Conservation (phyloP, 2,329 filamentous ascomycete genomes). For the Endoconidiophora laricicola region DNA sequence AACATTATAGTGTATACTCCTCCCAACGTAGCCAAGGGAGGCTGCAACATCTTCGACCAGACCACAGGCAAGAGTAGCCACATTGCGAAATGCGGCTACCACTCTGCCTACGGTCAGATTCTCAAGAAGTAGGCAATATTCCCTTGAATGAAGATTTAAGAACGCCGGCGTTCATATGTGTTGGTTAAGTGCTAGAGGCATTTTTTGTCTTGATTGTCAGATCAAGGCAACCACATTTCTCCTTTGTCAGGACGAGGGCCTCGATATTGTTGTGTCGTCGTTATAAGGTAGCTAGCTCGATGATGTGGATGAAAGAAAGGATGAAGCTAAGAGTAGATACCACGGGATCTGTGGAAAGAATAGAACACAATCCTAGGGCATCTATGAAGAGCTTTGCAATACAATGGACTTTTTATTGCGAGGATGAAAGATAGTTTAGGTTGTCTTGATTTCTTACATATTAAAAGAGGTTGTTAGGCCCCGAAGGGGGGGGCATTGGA, state of each 20-base stretch:
- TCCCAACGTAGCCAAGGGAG: slow-evolving; percentile 68
- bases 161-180: background rate
- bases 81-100: slow-evolving; percentile 54
- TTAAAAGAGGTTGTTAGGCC: background rate
- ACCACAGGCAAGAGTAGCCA: slow-evolving; percentile 58
- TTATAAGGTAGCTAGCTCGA: background rate
- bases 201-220: background rate
- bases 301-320: background rate
- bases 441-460: background rate
- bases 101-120: slow-evolving; percentile 42
- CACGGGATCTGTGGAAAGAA: slow-evolving; percentile 11
- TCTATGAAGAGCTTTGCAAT: background rate
- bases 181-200: background rate
- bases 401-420: background rate
- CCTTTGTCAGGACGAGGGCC: background rate
- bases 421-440: background rate
- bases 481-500: slow-evolving; percentile 1
- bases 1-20: slow-evolving; percentile 54
- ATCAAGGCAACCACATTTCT: background rate
- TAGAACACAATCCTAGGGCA: slow-evolving; percentile 9
- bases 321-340: slow-evolving; percentile 5
- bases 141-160: no score
- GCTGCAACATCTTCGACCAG: slow-evolving; percentile 68
- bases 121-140: slow-evolving; percentile 22
- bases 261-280: background rate